Conservation (phyloP, 352 stramenopile genomes). For the Phytophthora pistaciae region DNA sequence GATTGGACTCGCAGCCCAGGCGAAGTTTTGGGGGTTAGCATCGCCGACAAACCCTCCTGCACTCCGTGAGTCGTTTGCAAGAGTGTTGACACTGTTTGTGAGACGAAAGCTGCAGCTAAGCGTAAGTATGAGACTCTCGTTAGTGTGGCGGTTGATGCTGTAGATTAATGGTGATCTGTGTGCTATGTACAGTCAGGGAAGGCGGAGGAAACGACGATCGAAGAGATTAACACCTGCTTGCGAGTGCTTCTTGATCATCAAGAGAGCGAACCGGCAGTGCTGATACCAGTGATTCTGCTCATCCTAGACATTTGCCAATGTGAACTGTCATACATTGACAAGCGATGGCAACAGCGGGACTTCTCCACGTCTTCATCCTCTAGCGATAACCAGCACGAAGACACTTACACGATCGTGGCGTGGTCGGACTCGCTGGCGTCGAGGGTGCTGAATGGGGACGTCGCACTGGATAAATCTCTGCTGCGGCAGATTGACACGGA, state of each 20-base stretch:
- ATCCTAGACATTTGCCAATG: constrained; percentile 45
- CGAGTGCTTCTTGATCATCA: constrained; percentile 36
- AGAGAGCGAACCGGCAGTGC: constrained; percentile 38
- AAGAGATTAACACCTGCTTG: constrained; percentile 53
- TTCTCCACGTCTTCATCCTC: neutral
- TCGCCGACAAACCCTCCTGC: constrained; percentile 15
- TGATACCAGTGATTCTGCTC: constrained; percentile 42
- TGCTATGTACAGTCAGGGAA: constrained; percentile 29
- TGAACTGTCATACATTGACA: constrained; percentile 48
- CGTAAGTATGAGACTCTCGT: constrained; percentile 26
- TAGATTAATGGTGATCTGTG: constrained; percentile 9
- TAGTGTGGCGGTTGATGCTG: neutral
- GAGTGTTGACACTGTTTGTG: constrained; percentile 49
- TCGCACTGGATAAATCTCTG: constrained; percentile 39
- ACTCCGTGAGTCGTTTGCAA: constrained; percentile 42
- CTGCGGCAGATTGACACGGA: constrained; percentile 29
- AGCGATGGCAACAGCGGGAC: constrained; percentile 33
- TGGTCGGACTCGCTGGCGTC: constrained; percentile 44
- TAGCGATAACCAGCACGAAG: constrained; percentile 12
- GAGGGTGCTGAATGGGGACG: constrained; percentile 41
- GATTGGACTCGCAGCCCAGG: constrained; percentile 48
- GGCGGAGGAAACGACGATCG: constrained; percentile 18
- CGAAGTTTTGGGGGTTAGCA: constrained; percentile 52
- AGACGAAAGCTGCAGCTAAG: constrained; percentile 39
- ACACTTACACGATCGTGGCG: constrained; percentile 12